Percentiles rank a stretch among this genome's conserved stretches.
phyloP scores from a whole-genome alignment of 768 basidiomycete genomes.

The Pleurotus djamor region DNA sequence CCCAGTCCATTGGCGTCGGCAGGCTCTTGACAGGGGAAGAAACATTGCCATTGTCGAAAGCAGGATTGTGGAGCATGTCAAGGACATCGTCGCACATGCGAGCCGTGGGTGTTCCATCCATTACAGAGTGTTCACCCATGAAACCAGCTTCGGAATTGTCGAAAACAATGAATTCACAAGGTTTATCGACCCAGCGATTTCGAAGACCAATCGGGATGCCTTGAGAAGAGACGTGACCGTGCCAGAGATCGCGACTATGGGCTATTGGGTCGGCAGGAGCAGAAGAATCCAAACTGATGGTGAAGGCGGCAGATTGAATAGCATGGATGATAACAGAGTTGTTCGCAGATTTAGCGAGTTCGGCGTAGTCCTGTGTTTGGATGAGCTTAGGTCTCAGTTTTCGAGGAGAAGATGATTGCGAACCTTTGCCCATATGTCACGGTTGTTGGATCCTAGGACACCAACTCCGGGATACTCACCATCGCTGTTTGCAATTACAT shows the following conservation, averaged over 20 bases:
- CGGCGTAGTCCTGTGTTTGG: constrained; percentile 54
- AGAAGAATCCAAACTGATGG: constrained; percentile 75
- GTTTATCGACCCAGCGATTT: constrained; percentile 90
- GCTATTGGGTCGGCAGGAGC: constrained; percentile 48
- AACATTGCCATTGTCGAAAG: constrained; percentile 62
- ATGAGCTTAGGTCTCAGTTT: not conserved
- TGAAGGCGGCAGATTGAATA: constrained; percentile 85
- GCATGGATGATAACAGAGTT: constrained; percentile 66
- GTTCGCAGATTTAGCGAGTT: constrained; percentile 52
- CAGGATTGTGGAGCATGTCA: constrained; percentile 50
- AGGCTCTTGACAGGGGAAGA: constrained; percentile 18
- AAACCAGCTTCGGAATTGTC: constrained; percentile 81
- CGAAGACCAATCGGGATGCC: constrained; percentile 54
- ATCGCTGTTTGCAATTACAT: constrained; percentile 66
- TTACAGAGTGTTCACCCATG: constrained; percentile 91
- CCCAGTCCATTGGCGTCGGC: constrained; percentile 63
- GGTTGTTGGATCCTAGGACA: constrained; percentile 71
- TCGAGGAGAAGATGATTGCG: not conserved
- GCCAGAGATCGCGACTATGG: constrained; percentile 77
- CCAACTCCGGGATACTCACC: constrained; percentile 74
- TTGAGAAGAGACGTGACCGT: constrained; percentile 49
- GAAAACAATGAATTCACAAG: constrained; percentile 81
- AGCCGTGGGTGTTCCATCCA: constrained; percentile 86
- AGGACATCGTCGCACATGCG: constrained; percentile 72
- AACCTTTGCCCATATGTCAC: constrained; percentile 90